phyloP scores from a whole-genome alignment of 345 rosid species.

The Boechera retrofracta region DNA sequence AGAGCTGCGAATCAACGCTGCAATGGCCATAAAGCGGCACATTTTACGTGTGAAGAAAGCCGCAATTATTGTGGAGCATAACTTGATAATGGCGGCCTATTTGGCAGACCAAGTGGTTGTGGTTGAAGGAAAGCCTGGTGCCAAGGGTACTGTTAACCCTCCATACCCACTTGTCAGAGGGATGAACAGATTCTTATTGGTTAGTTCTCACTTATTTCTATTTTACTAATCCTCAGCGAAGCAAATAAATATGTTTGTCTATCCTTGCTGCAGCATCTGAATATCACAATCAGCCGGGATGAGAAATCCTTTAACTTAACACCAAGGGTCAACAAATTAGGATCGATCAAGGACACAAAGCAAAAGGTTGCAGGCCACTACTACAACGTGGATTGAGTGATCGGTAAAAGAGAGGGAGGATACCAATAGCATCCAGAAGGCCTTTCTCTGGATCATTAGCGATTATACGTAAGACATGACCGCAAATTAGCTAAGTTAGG shows the following conservation, averaged over 20 bases:
- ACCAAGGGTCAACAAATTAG: neutral
- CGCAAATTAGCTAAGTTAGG: too few species aligned
- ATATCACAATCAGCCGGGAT: neutral
- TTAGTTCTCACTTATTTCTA: neutral
- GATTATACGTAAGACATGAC: neutral
- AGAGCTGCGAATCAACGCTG: neutral
- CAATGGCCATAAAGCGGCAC: neutral
- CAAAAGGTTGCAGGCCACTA: neutral
- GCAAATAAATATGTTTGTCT: neutral
- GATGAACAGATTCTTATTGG: neutral
- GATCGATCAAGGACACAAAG: neutral
- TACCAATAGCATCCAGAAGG: neutral
- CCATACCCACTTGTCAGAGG: neutral
- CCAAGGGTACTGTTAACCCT: neutral
- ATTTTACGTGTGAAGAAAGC: neutral
- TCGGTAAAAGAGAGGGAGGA: neutral
- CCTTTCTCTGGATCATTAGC: neutral
- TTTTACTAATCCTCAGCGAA: neutral
- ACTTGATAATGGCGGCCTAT: neutral
- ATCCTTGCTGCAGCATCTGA: neutral
- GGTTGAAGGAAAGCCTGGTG: neutral
- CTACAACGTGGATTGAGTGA: neutral
- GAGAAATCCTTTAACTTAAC: neutral
- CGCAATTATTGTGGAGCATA: neutral
- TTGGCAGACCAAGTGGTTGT: neutral